Evolutionary conservation across 768 basidiomycete genomes (phyloP).

Genomic region (Lactarius vividus): DNA sequence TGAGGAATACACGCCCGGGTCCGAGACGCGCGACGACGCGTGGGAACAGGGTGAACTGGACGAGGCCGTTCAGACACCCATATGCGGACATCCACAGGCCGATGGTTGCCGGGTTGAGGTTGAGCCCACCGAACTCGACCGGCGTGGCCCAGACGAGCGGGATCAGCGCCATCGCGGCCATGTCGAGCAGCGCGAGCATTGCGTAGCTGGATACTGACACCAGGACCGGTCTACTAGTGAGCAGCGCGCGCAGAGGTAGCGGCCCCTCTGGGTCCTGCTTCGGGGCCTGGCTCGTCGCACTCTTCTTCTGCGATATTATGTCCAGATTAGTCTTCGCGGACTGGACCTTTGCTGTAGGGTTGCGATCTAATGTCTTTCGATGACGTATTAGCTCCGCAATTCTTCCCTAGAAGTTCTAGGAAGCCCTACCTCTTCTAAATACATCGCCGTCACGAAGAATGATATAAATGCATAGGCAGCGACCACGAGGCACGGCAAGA

Average conservation of each 20-base stretch:
- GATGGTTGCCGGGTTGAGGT: no score
- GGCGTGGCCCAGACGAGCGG: no score
- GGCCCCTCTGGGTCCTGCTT: slow-evolving; percentile 2
- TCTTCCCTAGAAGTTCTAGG: background rate
- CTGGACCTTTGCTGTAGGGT: background rate
- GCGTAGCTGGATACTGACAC: no score
- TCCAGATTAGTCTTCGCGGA: background rate
- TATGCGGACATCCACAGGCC: no score
- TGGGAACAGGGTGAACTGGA: no score
- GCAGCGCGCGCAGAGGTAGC: slow-evolving; percentile 6
- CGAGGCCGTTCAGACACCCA: no score
- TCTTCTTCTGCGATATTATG: background rate
- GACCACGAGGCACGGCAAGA: slow-evolving; percentile 30
- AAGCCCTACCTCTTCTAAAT: slow-evolving; percentile 18
- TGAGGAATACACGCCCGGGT: slow-evolving; percentile 31
- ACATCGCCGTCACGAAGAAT: slow-evolving; percentile 13
- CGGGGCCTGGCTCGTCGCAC: background rate
- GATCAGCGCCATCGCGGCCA: no score
- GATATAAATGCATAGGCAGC: slow-evolving; percentile 13
- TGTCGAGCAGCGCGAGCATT: no score
- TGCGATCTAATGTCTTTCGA: slow-evolving; percentile 4
- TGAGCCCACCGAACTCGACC: no score
- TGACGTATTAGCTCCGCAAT: background rate
- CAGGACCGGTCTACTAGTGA: background rate
- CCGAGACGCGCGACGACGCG: no score